A percentile compares a stretch with the other conserved stretches of the same genome.
Evolutionary conservation across 2,329 filamentous ascomycete species (phyloP).

Genomic region (Biscogniauxia mediterranea): DNA sequence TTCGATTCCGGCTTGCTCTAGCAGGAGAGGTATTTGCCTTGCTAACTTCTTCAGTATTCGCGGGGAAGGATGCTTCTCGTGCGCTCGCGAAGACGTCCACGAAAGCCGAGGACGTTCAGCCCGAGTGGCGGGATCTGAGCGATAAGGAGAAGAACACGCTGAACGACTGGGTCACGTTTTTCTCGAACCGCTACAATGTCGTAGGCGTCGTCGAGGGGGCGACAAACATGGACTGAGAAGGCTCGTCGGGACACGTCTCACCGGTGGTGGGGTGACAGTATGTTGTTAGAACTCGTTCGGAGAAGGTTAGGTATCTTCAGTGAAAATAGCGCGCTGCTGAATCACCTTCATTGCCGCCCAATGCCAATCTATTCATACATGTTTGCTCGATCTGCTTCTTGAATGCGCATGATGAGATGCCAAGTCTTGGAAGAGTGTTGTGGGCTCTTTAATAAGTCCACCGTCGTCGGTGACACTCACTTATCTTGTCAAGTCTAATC

Average conservation of each 20-base stretch:
- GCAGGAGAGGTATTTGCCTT: constrained; percentile 10
- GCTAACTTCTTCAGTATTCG: constrained; percentile 67
- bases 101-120: constrained; percentile 75
- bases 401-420: not conserved
- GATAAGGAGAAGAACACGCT: constrained; percentile 84
- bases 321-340: not conserved
- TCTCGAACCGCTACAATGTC: constrained; percentile 94
- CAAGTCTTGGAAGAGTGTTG: not conserved
- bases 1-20: not conserved
- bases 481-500: not conserved
- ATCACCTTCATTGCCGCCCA: not conserved
- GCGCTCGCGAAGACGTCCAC: constrained; percentile 84
- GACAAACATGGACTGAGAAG: constrained; percentile 49
- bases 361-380: not conserved
- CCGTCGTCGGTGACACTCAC: not conserved
- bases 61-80: constrained; percentile 92
- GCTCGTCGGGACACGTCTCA: not conserved
- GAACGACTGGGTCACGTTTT: constrained; percentile 93
- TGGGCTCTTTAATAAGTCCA: not conserved
- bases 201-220: constrained; percentile 66
- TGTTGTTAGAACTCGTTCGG: not conserved
- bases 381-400: not conserved
- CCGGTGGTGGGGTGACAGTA: not conserved
- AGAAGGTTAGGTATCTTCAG: not conserved
- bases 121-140: constrained; percentile 79